phyloP scores from a whole-genome alignment of 2,329 filamentous ascomycete species.

The Zalaria sp. region DNA sequence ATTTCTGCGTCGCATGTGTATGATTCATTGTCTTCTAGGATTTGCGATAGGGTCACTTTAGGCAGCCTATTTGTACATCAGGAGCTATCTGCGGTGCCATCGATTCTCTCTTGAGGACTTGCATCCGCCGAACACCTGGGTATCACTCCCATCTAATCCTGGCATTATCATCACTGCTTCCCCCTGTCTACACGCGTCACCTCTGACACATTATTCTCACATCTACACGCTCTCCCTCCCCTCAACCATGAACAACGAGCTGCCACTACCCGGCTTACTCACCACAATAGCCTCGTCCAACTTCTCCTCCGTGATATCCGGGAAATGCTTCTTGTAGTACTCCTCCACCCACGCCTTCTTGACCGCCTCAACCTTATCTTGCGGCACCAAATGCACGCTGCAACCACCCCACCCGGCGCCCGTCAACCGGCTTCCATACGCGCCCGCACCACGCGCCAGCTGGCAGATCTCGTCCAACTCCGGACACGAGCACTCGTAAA shows the following conservation, averaged over 20 bases:
- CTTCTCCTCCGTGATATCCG: slow-evolving; percentile 56
- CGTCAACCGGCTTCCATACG: slow-evolving; percentile 74
- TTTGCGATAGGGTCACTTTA: too few species aligned
- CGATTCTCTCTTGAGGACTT: too few species aligned
- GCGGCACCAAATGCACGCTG: slow-evolving; percentile 82
- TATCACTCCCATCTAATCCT: too few species aligned
- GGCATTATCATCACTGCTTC: too few species aligned
- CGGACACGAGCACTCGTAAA: slow-evolving; percentile 84
- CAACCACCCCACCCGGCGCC: slow-evolving; percentile 97
- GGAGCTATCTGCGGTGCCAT: too few species aligned
- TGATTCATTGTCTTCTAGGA: too few species aligned
- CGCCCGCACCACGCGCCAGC: slow-evolving; percentile 63
- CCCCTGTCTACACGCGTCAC: too few species aligned
- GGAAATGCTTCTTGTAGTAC: slow-evolving; percentile 66
- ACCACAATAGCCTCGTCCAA: slow-evolving; percentile 70
- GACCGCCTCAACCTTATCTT: slow-evolving; percentile 64
- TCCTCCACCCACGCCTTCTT: slow-evolving; percentile 62
- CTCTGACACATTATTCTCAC: background rate
- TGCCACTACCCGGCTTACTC: slow-evolving; percentile 69
- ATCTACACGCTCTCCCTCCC: slow-evolving; percentile 7
- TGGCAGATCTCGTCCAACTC: slow-evolving; percentile 83
- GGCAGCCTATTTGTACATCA: too few species aligned
- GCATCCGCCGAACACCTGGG: too few species aligned
- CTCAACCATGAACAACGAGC: slow-evolving; percentile 20
- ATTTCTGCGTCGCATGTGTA: too few species aligned